Base-by-base conservation (phyloP, 164 flowering plant species). In the Annona squamosa region DNA sequence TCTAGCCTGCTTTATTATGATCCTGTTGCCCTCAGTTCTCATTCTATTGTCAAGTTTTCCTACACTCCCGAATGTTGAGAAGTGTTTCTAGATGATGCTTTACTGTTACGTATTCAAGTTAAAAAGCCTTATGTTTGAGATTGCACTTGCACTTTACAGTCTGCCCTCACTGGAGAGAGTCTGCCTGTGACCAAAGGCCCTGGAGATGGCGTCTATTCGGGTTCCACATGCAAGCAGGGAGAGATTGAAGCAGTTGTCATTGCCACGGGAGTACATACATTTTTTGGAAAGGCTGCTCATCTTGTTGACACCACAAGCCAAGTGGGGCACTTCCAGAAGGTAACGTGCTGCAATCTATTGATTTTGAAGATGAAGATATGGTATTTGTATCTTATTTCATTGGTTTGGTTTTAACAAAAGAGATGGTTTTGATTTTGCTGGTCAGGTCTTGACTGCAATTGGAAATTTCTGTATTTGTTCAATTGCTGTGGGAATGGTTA, bases 391-490 rank as follows among this genome's bases (percentile, higher is more conserved):
- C 17, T 66, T 59, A 6, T 12, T n/a, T 12, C 41, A 37, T 42
- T 41, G 19, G 37, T 26, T 26, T 26, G 37, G 37, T 26, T 26
- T 26, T 26, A 26, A 26, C 37, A 26, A 26, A 26, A 68, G 1
- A 41, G 1, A 37, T 66, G 42, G 68, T 43, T 66, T 63, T 7
- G 61, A n/a, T 61, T 9, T 45, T 3, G 17, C 48, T 71, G 72
- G n/a, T 56, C 65, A 90, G 91, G 94, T 90, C 44, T 79, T 90
- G 83, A 90, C 91, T 66, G 88, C 90, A n/a, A 88, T 88, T 68
- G 92, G 94, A 56, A 88, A 90, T 72, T 90, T 90, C 81, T 88
- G 92, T 74, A 88, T 90, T 66, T 88, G 91, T 76, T 85, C 91
- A 17, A 88, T 90, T 78, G 92, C 91, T n/a, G 78, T 87, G 72